phyloP scores from a whole-genome alignment of 331 rosid species.

The Pyracantha coccinea region DNA sequence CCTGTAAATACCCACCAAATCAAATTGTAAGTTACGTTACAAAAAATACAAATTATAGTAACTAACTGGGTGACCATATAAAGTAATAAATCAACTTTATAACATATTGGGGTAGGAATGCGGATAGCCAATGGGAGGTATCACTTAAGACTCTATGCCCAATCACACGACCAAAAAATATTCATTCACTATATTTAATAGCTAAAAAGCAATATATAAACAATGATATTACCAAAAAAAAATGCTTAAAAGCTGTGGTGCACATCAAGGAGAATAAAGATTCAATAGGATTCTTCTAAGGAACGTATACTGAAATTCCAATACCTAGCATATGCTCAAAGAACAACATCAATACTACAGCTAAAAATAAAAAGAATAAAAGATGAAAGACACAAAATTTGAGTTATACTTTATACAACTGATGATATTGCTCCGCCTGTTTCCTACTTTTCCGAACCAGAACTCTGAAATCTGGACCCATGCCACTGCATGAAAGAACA shows the following conservation, averaged over 20 bases:
- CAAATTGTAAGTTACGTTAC: not conserved
- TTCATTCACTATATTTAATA: not conserved
- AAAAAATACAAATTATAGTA: not conserved
- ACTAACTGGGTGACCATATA: not conserved
- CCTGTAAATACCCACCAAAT: conserved; percentile 27
- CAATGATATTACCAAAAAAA: not conserved
- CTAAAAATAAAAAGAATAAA: not conserved
- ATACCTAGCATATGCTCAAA: not conserved
- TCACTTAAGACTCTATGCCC: not conserved
- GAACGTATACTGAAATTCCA: not conserved
- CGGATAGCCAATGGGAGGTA: not conserved
- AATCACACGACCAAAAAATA: not conserved
- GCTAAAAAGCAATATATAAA: not conserved
- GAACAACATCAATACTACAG: not conserved
- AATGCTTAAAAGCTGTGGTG: not conserved
- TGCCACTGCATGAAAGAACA: conserved; percentile 50
- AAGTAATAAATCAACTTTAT: not conserved
- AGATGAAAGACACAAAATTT: not conserved
- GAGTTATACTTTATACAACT: conserved; percentile 58
- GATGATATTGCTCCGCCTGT: conserved; percentile 92
- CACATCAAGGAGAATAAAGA: not conserved
- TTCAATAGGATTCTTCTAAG: not conserved
- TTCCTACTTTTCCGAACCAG: conserved; percentile 90
- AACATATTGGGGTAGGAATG: not conserved
- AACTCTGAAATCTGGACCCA: conserved; percentile 94